Evolutionary conservation across 768 basidiomycete genomes (phyloP), one percentile per base, ranked within the genome.

Genomic region (Tylopilus sp.): DNA sequence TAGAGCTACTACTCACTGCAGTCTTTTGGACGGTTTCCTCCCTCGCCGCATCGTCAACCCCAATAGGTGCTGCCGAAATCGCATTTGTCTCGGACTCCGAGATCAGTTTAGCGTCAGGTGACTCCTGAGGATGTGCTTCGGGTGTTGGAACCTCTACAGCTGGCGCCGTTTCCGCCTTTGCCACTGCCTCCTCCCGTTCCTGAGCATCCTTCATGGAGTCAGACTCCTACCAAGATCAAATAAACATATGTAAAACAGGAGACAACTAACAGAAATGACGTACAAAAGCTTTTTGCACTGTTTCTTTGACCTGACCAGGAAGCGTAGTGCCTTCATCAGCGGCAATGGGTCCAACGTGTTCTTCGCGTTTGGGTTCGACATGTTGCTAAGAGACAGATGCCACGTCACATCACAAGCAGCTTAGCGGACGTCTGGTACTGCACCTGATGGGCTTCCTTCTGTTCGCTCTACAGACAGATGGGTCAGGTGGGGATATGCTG

Each of bases 151-250:
- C 31, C 15, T 52, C 41, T 28, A 49, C 46, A 38, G 23, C 38
- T 23, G 52, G 20, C 21, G 53, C 28, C 20, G 7, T 33, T 22
- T 53, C 47, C 6, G 18, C 48, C 47, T 45, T 41, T 11, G 51
- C 60, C 31, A 57, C 56, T 20, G 11, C 55, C 31, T 62, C 64
- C 40, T 72, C 67, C 17, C 26, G 53, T 50, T 50, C 57, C 50
- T 67, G 58, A n/a, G 70, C 62, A 20, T 63, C 59, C 40, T 61
- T 70, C 15, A 70, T 67, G 44, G 71, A 62, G 51, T 71, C 71
- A 22, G 53, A 44, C 22, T 57, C 57, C 70, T 72, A 40, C 22
- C 21, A 31, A 47, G 52, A 53, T 59, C 30, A 56, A 31, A 21
- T 31, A 6, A 31, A 31, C 26, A 26, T 28, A n/a, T n/a, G n/a